Conservation (phyloP, 2,329 filamentous ascomycete genomes). For the Cladosporium velox region DNA sequence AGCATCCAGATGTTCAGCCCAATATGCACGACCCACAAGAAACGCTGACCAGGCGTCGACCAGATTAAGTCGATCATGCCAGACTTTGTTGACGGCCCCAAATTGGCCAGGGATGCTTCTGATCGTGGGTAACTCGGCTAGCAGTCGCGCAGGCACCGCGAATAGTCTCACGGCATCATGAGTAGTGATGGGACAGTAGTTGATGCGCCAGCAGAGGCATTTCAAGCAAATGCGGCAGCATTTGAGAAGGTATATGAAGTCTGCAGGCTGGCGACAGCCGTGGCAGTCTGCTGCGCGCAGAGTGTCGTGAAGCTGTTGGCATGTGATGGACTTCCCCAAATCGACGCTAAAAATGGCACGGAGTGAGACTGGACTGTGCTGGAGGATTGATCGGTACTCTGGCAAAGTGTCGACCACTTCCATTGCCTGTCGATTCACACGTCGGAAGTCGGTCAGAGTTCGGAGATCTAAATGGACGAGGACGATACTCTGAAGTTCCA, state of each 20-base stretch:
- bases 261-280: conserved; percentile 42
- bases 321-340: conserved; percentile 29
- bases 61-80: no score
- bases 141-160: no score
- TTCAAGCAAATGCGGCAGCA: conserved; percentile 45
- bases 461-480: conserved; percentile 38
- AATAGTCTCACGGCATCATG: no score
- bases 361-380: conserved; percentile 37
- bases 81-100: no score
- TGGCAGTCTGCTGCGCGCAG: conserved; percentile 39
- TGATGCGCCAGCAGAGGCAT: conserved; percentile 37
- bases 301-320: conserved; percentile 37
- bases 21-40: no score
- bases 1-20: no score
- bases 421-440: conserved; percentile 41
- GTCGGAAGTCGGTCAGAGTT: conserved; percentile 40
- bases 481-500: conserved; percentile 35
- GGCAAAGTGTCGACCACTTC: conserved; percentile 40
- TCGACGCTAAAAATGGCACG: conserved; percentile 37
- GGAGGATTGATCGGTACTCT: conserved; percentile 39
- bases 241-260: conserved; percentile 44
- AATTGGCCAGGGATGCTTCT: no score
- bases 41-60: no score
- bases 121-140: no score
- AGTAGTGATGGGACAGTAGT: conserved; percentile 36